Percentiles rank a stretch among this genome's conserved stretches.
These are phyloP conservation scores for Seminavis robusta DNA, from an alignment of 108 stramenopile species.

Conservation along the genomic window DNA sequence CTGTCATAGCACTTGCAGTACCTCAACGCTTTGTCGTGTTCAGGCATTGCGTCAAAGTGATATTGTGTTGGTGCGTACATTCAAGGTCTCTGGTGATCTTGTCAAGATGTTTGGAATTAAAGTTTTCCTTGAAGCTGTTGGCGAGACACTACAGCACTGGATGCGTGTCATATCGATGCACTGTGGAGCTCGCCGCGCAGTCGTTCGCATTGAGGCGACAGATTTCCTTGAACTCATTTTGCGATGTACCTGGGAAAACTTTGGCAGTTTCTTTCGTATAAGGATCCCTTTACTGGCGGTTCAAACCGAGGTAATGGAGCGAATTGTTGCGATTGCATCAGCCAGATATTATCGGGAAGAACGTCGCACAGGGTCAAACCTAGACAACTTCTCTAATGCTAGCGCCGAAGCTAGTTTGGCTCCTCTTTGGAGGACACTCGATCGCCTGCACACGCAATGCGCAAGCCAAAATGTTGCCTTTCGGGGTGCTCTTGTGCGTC, in stretches of 20 bases:
- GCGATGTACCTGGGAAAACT: conserved; percentile 81
- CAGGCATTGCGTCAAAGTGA: conserved; percentile 74
- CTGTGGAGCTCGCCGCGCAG: conserved; percentile 78
- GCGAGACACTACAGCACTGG: conserved; percentile 89
- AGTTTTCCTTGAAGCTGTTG: conserved; percentile 76
- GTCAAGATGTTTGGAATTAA: conserved; percentile 88
- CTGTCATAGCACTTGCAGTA: too few relatives aligned
- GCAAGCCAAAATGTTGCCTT: conserved; percentile 86
- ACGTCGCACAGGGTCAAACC: conserved; percentile 25
- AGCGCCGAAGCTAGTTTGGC: conserved; percentile 80
- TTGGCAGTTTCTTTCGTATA: conserved; percentile 80
- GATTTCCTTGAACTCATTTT: conserved; percentile 84
- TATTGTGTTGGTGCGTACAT: conserved; percentile 55
- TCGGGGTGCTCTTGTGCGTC: conserved; percentile 68
- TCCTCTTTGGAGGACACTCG: conserved; percentile 84
- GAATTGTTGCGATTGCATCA: conserved; percentile 79
- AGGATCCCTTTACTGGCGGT: conserved; percentile 77
- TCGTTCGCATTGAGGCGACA: conserved; percentile 74
- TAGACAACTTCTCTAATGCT: conserved; percentile 66
- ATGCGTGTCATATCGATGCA: conserved; percentile 82
- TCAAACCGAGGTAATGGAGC: conserved; percentile 84
- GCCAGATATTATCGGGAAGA: conserved; percentile 71
- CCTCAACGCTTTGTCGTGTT: too few relatives aligned
- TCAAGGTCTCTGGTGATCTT: conserved; percentile 72
- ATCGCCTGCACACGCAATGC: conserved; percentile 77